phyloP scores from a whole-genome alignment of 805 yeast genomes.

The Komagataella ulmi region DNA sequence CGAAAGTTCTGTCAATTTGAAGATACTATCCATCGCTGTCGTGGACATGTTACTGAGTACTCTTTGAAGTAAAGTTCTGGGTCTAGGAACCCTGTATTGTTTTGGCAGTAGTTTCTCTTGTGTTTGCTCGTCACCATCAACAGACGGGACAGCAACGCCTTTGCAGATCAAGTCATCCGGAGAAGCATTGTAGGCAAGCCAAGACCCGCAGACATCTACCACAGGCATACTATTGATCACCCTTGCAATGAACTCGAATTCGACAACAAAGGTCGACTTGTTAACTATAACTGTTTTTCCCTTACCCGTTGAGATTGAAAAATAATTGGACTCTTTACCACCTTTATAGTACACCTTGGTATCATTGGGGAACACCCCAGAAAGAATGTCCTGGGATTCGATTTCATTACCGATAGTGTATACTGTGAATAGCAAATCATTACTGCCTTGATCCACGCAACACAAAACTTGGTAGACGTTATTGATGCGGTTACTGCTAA shows the following conservation, averaged over 20 bases:
- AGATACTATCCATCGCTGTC: constrained; percentile 37
- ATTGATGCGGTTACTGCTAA: constrained; percentile 2
- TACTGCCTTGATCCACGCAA: constrained; percentile 3
- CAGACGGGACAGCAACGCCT: constrained; percentile 2
- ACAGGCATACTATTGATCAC: constrained; percentile 24
- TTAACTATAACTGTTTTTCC: constrained; percentile 16
- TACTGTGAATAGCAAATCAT: constrained; percentile 1
- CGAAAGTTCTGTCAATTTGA: constrained; percentile 34
- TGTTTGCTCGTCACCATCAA: not conserved
- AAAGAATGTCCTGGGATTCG: constrained; percentile 7
- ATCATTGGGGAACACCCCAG: constrained; percentile 15
- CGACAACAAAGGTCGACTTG: constrained; percentile 6
- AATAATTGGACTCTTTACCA: constrained; percentile 6
- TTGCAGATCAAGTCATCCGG: constrained; percentile 19
- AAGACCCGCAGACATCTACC: constrained; percentile 33
- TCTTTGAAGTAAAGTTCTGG: constrained; percentile 31
- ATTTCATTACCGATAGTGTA: constrained; percentile 5
- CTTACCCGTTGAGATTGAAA: constrained; percentile 14
- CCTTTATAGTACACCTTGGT: constrained; percentile 10
- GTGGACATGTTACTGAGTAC: constrained; percentile 35
- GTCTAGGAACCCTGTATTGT: constrained; percentile 22
- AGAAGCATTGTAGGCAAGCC: constrained; percentile 35
- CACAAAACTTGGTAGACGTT: constrained; percentile 5
- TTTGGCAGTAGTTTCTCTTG: constrained; percentile 24
- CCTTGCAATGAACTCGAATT: constrained; percentile 6